Conservation (phyloP, 2,329 filamentous ascomycete genomes). For the Cercospora sesami region DNA sequence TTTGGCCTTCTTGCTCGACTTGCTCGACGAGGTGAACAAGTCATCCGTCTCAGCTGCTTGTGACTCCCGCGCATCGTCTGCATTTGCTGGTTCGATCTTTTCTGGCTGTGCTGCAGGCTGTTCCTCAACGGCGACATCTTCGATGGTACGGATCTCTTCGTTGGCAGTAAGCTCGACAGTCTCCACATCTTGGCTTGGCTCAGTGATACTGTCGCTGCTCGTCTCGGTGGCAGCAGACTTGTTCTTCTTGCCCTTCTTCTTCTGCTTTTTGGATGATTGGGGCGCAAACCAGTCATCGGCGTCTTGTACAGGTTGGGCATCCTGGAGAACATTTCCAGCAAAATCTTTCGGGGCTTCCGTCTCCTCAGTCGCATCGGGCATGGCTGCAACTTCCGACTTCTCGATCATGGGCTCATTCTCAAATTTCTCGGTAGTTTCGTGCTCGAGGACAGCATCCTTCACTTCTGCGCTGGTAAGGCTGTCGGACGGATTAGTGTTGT, state of each 20-base stretch:
- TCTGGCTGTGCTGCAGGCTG: neutral
- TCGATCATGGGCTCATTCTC: neutral
- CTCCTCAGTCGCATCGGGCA: neutral
- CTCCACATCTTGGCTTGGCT: neutral
- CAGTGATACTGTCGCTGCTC: neutral
- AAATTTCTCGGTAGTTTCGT: neutral
- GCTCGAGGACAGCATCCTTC: neutral
- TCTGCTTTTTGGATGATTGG: constrained; percentile 28
- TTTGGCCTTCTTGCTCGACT: constrained; percentile 25
- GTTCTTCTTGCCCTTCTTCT: constrained; percentile 38
- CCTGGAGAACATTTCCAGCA: neutral
- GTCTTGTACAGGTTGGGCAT: neutral
- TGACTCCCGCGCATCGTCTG: neutral
- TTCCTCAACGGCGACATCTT: neutral
- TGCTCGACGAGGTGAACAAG: neutral
- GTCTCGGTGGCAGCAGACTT: constrained; percentile 23
- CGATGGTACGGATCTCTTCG: neutral
- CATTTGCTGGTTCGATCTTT: neutral
- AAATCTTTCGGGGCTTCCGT: neutral
- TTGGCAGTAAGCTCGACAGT: neutral
- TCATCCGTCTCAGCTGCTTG: constrained; percentile 1
- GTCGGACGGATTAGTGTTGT: neutral
- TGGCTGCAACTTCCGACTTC: neutral
- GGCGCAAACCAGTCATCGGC: constrained; percentile 17
- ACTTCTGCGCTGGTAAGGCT: neutral